These are phyloP conservation scores for Eucalyptus shirleyi DNA, from an alignment of 345 rosid species.

Conservation along the genomic window DNA sequence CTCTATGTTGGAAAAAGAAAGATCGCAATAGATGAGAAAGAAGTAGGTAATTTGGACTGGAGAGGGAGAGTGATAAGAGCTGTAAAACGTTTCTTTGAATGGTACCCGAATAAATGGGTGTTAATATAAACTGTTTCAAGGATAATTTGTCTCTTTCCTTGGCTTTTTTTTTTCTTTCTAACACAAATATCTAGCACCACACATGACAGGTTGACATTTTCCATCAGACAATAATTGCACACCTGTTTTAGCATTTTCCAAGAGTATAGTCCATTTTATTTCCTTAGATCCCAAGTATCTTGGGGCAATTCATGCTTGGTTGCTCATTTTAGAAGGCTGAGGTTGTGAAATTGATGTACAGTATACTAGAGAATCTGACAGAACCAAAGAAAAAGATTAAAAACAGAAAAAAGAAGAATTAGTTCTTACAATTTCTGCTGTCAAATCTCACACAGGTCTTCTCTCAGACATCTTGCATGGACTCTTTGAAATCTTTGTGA, in stretches of 20 bases:
- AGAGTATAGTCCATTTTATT: neutral
- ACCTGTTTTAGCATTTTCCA: neutral
- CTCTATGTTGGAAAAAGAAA: neutral
- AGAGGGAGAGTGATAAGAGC: neutral
- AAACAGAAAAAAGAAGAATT: neutral
- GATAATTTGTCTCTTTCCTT: constrained; percentile 19
- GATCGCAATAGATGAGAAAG: neutral
- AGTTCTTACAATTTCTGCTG: neutral
- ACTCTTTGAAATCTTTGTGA: neutral
- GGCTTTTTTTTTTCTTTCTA: neutral
- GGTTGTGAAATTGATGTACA: neutral
- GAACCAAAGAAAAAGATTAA: neutral
- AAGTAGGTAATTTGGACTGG: neutral
- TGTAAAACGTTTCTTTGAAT: neutral
- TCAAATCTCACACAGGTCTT: neutral
- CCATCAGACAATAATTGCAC: neutral
- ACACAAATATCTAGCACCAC: neutral
- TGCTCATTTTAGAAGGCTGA: neutral
- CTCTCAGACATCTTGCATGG: neutral
- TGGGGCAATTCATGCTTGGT: neutral
- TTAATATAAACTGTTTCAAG: constrained; percentile 1
- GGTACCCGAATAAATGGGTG: neutral
- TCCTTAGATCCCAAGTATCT: neutral
- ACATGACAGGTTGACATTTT: neutral
- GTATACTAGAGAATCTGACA: neutral